phyloP scores from a whole-genome alignment of 805 yeast genomes.

The Allodekkera sacchari region DNA sequence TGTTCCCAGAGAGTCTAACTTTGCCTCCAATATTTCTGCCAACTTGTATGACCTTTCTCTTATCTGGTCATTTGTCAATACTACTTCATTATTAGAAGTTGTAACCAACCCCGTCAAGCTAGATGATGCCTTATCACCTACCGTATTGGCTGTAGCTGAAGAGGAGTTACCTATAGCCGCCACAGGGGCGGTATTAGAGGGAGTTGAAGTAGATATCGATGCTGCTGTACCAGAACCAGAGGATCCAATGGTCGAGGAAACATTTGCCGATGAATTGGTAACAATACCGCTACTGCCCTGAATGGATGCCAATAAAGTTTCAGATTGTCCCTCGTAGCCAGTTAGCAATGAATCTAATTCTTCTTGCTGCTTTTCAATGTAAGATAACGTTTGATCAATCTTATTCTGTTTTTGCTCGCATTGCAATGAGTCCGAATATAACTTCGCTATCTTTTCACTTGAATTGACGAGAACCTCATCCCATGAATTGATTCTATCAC shows the following conservation, averaged over 20 bases:
- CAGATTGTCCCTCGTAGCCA: constrained; percentile 73
- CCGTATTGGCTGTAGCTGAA: neutral
- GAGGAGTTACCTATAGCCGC: neutral
- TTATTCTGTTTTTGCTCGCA: constrained; percentile 82
- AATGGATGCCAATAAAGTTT: constrained; percentile 32
- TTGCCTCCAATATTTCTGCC: constrained; percentile 79
- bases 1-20: constrained; percentile 66
- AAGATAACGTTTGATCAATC: constrained; percentile 79
- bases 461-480: constrained; percentile 76
- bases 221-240: too few species aligned
- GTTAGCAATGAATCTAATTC: constrained; percentile 78
- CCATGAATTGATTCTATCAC: constrained; percentile 74
- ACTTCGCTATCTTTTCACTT: constrained; percentile 72
- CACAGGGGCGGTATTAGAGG: neutral
- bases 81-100: constrained; percentile 14
- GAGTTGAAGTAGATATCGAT: too few species aligned
- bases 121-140: neutral
- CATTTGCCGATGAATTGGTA: too few species aligned
- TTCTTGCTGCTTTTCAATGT: constrained; percentile 86
- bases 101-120: constrained; percentile 16
- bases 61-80: constrained; percentile 67
- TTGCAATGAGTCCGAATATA: constrained; percentile 67
- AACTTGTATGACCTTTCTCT: constrained; percentile 83
- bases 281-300: constrained; percentile 15
- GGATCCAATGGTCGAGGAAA: too few species aligned